Evolutionary conservation across 352 stramenopile species (phyloP).

Genomic region (Phytophthora constricta): DNA sequence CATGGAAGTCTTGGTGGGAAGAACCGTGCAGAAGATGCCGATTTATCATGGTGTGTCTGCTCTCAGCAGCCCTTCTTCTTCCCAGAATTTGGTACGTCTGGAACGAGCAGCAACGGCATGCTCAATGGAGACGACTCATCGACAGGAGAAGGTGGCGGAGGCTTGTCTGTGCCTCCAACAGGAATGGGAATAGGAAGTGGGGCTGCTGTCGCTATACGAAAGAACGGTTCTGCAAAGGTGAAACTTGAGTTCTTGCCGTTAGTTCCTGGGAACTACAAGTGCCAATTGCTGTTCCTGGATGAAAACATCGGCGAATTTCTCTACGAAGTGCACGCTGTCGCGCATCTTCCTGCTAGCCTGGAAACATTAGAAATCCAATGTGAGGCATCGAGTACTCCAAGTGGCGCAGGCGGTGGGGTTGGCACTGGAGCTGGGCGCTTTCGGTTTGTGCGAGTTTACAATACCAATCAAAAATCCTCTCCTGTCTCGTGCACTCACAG

Average conservation of each 20-base stretch:
- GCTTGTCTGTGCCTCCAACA: conserved; percentile 7
- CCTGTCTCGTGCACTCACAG: conserved; percentile 73
- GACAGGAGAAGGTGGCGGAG: conserved; percentile 12
- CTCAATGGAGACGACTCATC: conserved; percentile 12
- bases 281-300: conserved; percentile 92
- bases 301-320: conserved; percentile 94
- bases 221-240: conserved; percentile 63
- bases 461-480: conserved; percentile 83
- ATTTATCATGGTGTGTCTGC: conserved; percentile 70
- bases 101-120: conserved; percentile 32
- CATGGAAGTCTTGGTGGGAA: conserved; percentile 25
- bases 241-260: conserved; percentile 92
- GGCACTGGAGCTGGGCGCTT: conserved; percentile 24
- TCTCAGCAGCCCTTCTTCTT: conserved; percentile 80
- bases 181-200: conserved; percentile 40
- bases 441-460: conserved; percentile 78
- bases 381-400: conserved; percentile 40
- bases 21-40: conserved; percentile 39
- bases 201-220: conserved; percentile 45
- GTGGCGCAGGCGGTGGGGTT: conserved; percentile 1
- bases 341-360: conserved; percentile 74
- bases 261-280: conserved; percentile 88
- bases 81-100: conserved; percentile 56
- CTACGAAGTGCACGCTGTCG: conserved; percentile 89
- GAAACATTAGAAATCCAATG: conserved; percentile 88